Evolutionary conservation across 1,139 yeast genomes (phyloP), one percentile per base, ranked within the genome.

Genomic region (Blastobotrys capitulatus): DNA sequence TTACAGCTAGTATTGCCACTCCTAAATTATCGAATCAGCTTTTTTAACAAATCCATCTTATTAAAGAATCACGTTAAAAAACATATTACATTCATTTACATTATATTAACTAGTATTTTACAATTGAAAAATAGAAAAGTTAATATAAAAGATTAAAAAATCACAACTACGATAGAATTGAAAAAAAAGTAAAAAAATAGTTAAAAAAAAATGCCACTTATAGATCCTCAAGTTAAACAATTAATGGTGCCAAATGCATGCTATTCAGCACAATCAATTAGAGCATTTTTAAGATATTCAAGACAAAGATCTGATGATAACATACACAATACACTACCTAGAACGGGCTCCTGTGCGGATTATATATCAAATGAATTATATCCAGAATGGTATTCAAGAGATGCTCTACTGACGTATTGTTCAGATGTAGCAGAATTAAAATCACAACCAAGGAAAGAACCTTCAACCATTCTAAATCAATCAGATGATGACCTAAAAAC

Each of bases 301-400:
- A 56, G 66, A 16, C 50, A 55, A 38, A 44, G 47, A 5, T 60
- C 65, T 1, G 66, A 62, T 50, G 65, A 62, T 44, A 53, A 53
- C 22, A 47, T 60, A 7, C 54, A 55, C 19, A 57, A 59, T 9
- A 54, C 52, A 18, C 35, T 60, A 29, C 64, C 64, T 6, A 50
- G 63, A 22, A 53, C 60, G 4, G 62, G 59, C 10, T 53, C 62
- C 2, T 66, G 69, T 43, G 56, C 58, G 2, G 60, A 58, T 27
- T 60, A 57, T 41, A 48, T 66, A 4, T 43, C 56, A 8, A 38
- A 51, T 1, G 53, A 54, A 10, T 52, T 67, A 18, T 67, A 63
- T 42, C 68, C 66, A 6, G 66, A 62, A 20, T 67, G 71, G 69
- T 47, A 51, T 15, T 54, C 57, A 6, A 53, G 71, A 15, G 71